Percentiles rank a stretch among this genome's conserved stretches.
Evolutionary conservation across 2,329 filamentous ascomycete species (phyloP).

Genomic region (Arthrobotrys pseudoclavata): DNA sequence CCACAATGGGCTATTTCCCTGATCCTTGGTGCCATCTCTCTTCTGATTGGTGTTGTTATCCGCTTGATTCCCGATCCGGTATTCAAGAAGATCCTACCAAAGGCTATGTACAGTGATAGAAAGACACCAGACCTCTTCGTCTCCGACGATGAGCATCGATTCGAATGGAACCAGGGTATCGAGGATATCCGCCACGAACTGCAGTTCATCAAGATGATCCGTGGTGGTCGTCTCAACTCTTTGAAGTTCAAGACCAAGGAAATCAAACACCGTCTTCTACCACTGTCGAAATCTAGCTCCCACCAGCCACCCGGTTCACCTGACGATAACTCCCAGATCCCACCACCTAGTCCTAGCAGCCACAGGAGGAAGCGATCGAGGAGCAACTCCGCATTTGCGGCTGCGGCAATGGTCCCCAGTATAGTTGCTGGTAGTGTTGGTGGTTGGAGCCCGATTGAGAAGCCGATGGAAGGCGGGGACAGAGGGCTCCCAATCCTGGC

Average conservation of each 20-base stretch:
- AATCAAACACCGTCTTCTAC: constrained; percentile 80
- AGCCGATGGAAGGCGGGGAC: constrained; percentile 39
- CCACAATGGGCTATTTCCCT: constrained; percentile 72
- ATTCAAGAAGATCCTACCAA: constrained; percentile 68
- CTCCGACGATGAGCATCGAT: constrained; percentile 74
- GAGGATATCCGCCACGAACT: constrained; percentile 84
- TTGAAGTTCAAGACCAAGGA: constrained; percentile 73
- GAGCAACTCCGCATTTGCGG: constrained; percentile 73
- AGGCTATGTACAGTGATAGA: constrained; percentile 58
- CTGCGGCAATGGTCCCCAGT: constrained; percentile 66
- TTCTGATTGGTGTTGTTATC: constrained; percentile 70
- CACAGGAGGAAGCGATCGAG: constrained; percentile 76
- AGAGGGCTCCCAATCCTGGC: constrained; percentile 40
- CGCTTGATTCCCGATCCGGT: constrained; percentile 72
- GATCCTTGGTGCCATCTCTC: constrained; percentile 69
- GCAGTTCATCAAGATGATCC: constrained; percentile 82
- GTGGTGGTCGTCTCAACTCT: constrained; percentile 84
- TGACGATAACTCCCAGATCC: constrained; percentile 72
- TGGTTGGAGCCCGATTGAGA: constrained; percentile 63
- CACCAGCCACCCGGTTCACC: constrained; percentile 75
- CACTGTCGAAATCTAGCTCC: constrained; percentile 75
- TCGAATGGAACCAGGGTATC: constrained; percentile 79
- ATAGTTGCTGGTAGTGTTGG: constrained; percentile 63
- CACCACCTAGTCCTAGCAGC: constrained; percentile 70
- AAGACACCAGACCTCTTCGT: constrained; percentile 70